phyloP scores from a whole-genome alignment of 371 early-diverging fungal genomes.

The Parasitella parasitica region DNA sequence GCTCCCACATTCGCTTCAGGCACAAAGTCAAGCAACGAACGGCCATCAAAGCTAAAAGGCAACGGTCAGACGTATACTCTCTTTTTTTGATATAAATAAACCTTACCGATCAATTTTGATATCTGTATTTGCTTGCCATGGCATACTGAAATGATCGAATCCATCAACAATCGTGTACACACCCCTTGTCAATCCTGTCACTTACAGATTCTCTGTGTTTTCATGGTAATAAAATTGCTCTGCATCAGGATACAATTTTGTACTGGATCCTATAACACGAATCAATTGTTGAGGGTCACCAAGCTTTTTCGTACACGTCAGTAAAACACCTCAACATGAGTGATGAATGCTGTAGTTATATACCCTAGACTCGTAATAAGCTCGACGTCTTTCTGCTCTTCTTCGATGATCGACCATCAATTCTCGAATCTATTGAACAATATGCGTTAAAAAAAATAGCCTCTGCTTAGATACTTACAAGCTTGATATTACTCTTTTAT shows the following conservation, averaged over 20 bases:
- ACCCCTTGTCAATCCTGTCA: neutral
- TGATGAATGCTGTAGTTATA: neutral
- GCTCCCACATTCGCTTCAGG: conserved; percentile 27
- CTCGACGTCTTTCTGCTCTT: conserved; percentile 58
- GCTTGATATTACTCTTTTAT: conserved; percentile 41
- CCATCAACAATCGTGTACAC: neutral
- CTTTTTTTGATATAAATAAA: too few relatives aligned
- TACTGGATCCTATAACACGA: conserved; percentile 54
- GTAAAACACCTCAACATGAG: neutral
- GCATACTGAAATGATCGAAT: conserved; percentile 32
- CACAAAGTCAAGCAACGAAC: conserved; percentile 54
- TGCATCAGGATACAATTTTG: conserved; percentile 51
- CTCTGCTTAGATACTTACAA: neutral
- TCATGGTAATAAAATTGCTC: conserved; percentile 57
- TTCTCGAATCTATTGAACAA: conserved; percentile 44
- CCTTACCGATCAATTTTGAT: conserved; percentile 53
- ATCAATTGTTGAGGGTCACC: conserved; percentile 61
- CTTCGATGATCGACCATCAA: conserved; percentile 56
- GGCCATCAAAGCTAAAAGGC: conserved; percentile 53
- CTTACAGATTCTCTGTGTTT: conserved; percentile 52
- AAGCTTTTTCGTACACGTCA: conserved; percentile 24
- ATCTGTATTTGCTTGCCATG: conserved; percentile 52
- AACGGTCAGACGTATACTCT: neutral
- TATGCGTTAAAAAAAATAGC: neutral
- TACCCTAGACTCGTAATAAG: conserved; percentile 62